Conservation (phyloP, 495 filamentous ascomycete genomes). For the Tetracladium setigerum region DNA sequence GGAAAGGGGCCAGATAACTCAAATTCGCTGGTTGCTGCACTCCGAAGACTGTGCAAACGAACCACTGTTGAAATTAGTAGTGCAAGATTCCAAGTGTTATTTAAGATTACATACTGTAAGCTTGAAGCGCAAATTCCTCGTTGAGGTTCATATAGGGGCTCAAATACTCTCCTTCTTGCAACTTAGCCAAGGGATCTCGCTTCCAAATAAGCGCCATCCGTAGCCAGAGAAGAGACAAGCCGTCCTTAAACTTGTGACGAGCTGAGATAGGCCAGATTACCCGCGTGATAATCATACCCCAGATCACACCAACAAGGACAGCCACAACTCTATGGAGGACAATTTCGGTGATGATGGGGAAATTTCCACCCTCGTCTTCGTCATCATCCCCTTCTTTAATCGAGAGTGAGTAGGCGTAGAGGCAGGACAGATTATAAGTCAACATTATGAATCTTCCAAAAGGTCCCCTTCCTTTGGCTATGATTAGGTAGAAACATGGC, state of each 20-base stretch:
- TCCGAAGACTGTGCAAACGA: slow-evolving; percentile 63
- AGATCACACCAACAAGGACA: slow-evolving; percentile 79
- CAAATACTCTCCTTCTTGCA: slow-evolving; percentile 46
- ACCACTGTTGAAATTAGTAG: slow-evolving; percentile 38
- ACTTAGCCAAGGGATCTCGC: slow-evolving; percentile 76
- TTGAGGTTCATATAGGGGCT: slow-evolving; percentile 71
- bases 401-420: slow-evolving; percentile 88
- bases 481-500: slow-evolving; percentile 81
- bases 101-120: slow-evolving; percentile 28
- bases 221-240: slow-evolving; percentile 78
- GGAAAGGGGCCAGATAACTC: slow-evolving; percentile 81
- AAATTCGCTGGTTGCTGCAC: slow-evolving; percentile 71
- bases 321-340: slow-evolving; percentile 84
- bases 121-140: slow-evolving; percentile 63
- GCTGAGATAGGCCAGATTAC: slow-evolving; percentile 92
- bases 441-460: slow-evolving; percentile 89
- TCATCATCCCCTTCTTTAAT: slow-evolving; percentile 67
- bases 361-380: slow-evolving; percentile 76
- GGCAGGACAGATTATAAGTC: slow-evolving; percentile 92
- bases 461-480: slow-evolving; percentile 75
- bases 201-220: slow-evolving; percentile 96
- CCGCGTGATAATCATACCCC: slow-evolving; percentile 86
- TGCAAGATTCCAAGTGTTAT: background rate
- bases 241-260: slow-evolving; percentile 75
- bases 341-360: slow-evolving; percentile 81